Conservation (phyloP, 129 eudicot species). For the Flaveria linearis region DNA sequence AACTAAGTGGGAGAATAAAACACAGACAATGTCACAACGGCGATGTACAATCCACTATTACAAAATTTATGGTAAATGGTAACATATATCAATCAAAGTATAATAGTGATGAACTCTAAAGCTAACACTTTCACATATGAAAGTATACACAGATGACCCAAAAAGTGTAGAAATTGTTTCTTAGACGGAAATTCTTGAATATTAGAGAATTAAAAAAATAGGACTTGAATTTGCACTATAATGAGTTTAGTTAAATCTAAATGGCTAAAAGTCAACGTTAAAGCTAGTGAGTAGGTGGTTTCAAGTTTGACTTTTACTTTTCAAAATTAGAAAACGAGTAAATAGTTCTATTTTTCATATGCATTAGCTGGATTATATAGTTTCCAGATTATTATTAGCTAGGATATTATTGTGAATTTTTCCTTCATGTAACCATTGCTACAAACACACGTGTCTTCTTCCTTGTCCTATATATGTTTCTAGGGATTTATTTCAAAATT, state of each 20-base stretch:
- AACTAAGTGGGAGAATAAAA: background rate
- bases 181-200: background rate
- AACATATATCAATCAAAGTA: background rate
- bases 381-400: conserved; percentile 21
- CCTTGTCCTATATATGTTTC: background rate
- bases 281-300: conserved; percentile 12
- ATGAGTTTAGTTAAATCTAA: background rate
- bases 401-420: conserved; percentile 3
- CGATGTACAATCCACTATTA: background rate
- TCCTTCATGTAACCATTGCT: background rate
- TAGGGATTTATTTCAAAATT: background rate
- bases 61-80: background rate
- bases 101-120: background rate
- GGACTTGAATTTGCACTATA: conserved; percentile 1
- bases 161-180: background rate
- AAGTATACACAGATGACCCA: background rate
- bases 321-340: conserved; percentile 15
- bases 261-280: conserved; percentile 21
- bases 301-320: conserved; percentile 19
- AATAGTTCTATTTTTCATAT: background rate
- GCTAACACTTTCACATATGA: background rate
- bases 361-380: conserved; percentile 30
- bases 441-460: background rate
- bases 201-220: background rate
- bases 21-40: background rate